Evolutionary conservation across 352 stramenopile genomes (phyloP).

Genomic region (Globisporangium middletonii): DNA sequence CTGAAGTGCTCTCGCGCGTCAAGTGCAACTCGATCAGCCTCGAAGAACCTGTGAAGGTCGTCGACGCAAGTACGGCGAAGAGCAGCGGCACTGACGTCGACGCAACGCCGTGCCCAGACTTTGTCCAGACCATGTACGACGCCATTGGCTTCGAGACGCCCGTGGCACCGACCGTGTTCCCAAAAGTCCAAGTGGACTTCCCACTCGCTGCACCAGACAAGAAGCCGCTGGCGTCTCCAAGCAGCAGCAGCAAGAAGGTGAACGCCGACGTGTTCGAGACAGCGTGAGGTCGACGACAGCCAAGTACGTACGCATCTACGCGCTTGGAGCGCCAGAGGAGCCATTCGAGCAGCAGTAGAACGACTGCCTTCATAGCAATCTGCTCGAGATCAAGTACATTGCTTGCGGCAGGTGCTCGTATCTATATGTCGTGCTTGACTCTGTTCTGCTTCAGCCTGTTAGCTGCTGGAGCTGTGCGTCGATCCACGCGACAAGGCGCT

Average conservation of each 20-base stretch:
- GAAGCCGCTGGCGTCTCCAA: background rate
- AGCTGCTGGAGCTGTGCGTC: background rate
- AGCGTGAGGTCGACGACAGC: background rate
- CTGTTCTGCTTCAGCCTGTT: too few relatives aligned
- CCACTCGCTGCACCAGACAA: slow-evolving; percentile 5
- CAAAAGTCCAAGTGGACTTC: slow-evolving; percentile 4
- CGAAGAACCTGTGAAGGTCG: slow-evolving; percentile 7
- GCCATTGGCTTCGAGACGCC: slow-evolving; percentile 6
- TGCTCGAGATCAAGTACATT: too few relatives aligned
- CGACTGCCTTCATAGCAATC: background rate
- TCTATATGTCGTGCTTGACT: background rate
- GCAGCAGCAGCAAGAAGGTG: background rate
- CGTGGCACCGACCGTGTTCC: slow-evolving; percentile 10
- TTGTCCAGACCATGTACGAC: slow-evolving; percentile 4
- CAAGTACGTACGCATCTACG: background rate
- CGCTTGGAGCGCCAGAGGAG: background rate
- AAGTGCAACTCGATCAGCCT: slow-evolving; percentile 20
- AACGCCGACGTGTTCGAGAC: background rate
- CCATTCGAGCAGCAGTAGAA: background rate
- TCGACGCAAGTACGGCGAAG: background rate
- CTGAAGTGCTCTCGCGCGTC: slow-evolving; percentile 21
- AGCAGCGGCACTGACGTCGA: background rate
- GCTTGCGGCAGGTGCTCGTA: too few relatives aligned
- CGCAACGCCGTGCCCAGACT: slow-evolving; percentile 6
- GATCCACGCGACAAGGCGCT: background rate